A percentile compares a stretch with the other conserved stretches of the same genome.
Evolutionary conservation across 345 rosid species (phyloP).

Genomic region (Sonneratia alba): DNA sequence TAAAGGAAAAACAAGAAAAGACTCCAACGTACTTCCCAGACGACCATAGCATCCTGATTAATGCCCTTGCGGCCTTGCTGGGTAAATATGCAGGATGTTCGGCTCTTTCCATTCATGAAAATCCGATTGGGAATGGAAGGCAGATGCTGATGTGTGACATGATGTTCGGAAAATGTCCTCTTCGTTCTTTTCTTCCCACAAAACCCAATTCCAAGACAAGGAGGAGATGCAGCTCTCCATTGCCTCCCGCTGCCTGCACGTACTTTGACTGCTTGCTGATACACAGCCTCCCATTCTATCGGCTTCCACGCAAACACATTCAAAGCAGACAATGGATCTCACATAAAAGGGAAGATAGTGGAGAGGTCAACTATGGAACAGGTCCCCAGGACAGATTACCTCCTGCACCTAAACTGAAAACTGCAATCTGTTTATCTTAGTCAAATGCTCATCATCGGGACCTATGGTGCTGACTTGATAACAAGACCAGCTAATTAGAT

Average conservation of each 20-base stretch:
- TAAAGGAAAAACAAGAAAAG: background rate
- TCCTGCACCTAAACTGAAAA: constrained; percentile 23
- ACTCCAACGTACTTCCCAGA: constrained; percentile 91
- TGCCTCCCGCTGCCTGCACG: constrained; percentile 77
- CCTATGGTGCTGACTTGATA: constrained; percentile 22
- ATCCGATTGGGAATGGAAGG: constrained; percentile 68
- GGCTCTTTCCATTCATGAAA: constrained; percentile 72
- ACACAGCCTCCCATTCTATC: constrained; percentile 88
- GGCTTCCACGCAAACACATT: constrained; percentile 3
- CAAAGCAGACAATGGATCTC: constrained; percentile 14
- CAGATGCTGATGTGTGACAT: constrained; percentile 49
- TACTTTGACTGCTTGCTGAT: constrained; percentile 73
- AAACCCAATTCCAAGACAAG: constrained; percentile 50
- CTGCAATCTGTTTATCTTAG: constrained; percentile 30
- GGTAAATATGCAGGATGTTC: constrained; percentile 78
- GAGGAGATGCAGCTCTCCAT: constrained; percentile 50
- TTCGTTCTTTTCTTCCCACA: constrained; percentile 64
- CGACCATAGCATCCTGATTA: constrained; percentile 96
- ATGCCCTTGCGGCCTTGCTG: constrained; percentile 98
- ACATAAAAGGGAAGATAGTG: constrained; percentile 17
- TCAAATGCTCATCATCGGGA: constrained; percentile 33
- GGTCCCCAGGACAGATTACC: constrained; percentile 21
- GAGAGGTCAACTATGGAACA: constrained; percentile 23
- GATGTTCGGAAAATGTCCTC: constrained; percentile 62
- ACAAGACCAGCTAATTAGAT: constrained; percentile 41